These are phyloP conservation scores for Schoenoplectus tabernaemontani DNA, from an alignment of 202 grass and related monocot genomes.

Conservation along the genomic window DNA sequence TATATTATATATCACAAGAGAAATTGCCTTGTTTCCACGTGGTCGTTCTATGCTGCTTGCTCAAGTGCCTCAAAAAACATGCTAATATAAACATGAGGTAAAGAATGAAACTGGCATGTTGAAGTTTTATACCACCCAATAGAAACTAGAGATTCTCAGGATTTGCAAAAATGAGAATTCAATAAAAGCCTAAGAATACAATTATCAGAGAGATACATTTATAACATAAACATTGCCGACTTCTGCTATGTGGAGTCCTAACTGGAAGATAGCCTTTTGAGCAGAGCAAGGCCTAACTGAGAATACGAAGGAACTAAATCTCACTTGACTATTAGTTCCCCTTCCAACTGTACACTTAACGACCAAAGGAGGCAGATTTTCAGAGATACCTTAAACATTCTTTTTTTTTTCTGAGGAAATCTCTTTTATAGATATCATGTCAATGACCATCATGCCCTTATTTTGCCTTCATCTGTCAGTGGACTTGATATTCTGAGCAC, in stretches of 20 bases:
- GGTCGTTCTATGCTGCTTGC: not conserved
- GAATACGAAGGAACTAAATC: slow-evolving; percentile 2
- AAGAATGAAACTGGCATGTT: not conserved
- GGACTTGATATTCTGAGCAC: slow-evolving; percentile 11
- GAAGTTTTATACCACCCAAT: not conserved
- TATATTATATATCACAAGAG: not conserved
- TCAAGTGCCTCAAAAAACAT: not conserved
- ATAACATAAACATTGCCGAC: not conserved
- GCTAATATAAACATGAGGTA: not conserved
- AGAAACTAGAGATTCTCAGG: not conserved
- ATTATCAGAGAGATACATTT: slow-evolving; percentile 3
- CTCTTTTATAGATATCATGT: not conserved
- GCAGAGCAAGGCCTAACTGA: not conserved
- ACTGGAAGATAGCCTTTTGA: not conserved
- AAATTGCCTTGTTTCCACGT: not conserved
- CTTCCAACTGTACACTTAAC: slow-evolving; percentile 20
- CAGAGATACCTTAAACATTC: not conserved
- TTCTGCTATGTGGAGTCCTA: not conserved
- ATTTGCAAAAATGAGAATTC: slow-evolving; percentile 6
- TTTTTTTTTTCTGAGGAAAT: not conserved
- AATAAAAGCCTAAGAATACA: slow-evolving; percentile 5
- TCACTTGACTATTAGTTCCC: slow-evolving; percentile 10
- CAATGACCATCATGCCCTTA: not conserved
- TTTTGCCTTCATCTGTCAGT: slow-evolving; percentile 26
- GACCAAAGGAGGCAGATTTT: slow-evolving; percentile 3